These are phyloP conservation scores for Neurospora africana DNA, from an alignment of 495 filamentous ascomycete genomes.

Conservation along the genomic window DNA sequence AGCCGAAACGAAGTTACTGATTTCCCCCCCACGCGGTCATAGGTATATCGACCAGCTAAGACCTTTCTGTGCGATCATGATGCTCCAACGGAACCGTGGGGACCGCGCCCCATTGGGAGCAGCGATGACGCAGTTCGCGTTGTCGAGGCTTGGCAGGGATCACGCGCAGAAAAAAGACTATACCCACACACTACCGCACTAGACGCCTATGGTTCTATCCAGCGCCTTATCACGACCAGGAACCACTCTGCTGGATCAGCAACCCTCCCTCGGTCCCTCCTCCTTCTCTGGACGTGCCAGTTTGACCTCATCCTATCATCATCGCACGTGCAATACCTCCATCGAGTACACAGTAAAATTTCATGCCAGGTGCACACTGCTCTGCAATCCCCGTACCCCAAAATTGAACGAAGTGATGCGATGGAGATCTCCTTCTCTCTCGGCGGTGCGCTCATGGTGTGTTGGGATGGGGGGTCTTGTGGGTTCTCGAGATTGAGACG, in stretches of 20 bases:
- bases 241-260: neutral
- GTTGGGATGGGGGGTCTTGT: neutral
- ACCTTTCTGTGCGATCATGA: neutral
- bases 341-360: neutral
- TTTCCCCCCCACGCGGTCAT: neutral
- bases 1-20: neutral
- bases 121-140: neutral
- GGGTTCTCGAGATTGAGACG: neutral
- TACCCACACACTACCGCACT: neutral
- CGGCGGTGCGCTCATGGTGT: neutral
- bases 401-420: neutral
- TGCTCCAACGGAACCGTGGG: neutral
- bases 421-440: slow-evolving; percentile 1
- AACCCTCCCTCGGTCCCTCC: neutral
- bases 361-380: neutral
- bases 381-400: neutral
- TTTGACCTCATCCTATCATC: neutral
- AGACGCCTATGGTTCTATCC: neutral
- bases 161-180: neutral
- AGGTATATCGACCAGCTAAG: neutral
- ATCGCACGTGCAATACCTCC: neutral
- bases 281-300: neutral
- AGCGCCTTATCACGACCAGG: neutral
- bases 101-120: neutral
- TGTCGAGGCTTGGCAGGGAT: neutral